A percentile compares a stretch with the other conserved stretches of the same genome.
These are phyloP conservation scores for Ascochyta lentis DNA, from an alignment of 2,329 filamentous ascomycete species.

Conservation along the genomic window DNA sequence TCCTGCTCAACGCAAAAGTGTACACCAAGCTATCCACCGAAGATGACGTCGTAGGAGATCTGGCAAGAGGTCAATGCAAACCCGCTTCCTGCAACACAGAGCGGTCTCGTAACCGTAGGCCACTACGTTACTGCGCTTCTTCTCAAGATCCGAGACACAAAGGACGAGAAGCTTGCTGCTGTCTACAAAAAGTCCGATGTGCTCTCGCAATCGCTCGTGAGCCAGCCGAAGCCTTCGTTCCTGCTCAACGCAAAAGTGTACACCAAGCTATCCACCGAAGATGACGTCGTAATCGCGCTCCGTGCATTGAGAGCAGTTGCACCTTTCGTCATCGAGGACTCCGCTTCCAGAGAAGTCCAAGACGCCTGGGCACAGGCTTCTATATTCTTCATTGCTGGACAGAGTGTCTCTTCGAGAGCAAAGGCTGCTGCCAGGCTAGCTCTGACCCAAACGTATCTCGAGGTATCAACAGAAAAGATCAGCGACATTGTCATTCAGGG, in stretches of 20 bases:
- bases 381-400: slow-evolving; percentile 76
- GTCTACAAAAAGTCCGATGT: slow-evolving; percentile 69
- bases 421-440: slow-evolving; percentile 68
- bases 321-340: slow-evolving; percentile 59
- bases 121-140: slow-evolving; percentile 75
- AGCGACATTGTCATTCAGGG: slow-evolving; percentile 71
- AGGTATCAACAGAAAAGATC: slow-evolving; percentile 61
- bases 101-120: slow-evolving; percentile 78
- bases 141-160: slow-evolving; percentile 60
- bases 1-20: slow-evolving; percentile 81
- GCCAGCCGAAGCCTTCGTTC: slow-evolving; percentile 85
- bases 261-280: slow-evolving; percentile 74
- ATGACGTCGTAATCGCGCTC: slow-evolving; percentile 80
- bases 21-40: slow-evolving; percentile 79
- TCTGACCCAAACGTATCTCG: slow-evolving; percentile 70
- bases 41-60: slow-evolving; percentile 76
- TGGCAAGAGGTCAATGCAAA: slow-evolving; percentile 81
- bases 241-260: slow-evolving; percentile 85
- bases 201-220: slow-evolving; percentile 68
- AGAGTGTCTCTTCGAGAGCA: slow-evolving; percentile 65
- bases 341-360: slow-evolving; percentile 55
- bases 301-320: slow-evolving; percentile 72
- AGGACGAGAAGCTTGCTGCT: slow-evolving; percentile 62
- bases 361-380: slow-evolving; percentile 83
- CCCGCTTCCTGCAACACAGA: slow-evolving; percentile 79